A percentile compares a stretch with the other conserved stretches of the same genome.
Conservation (phyloP, 148 eudicot genomes). For the Spergularia marina region DNA sequence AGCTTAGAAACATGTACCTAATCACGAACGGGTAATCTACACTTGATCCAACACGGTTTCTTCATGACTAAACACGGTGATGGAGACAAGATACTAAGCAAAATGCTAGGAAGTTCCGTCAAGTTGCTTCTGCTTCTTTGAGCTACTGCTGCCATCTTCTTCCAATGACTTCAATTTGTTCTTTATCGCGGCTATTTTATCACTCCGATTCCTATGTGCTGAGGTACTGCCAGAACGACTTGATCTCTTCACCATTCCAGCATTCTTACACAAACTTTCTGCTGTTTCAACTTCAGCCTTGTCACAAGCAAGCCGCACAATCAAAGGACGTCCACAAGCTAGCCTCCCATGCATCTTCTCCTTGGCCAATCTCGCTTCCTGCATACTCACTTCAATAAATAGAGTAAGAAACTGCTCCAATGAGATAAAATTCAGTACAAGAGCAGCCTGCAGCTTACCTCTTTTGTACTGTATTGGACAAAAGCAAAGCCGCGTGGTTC, state of each 20-base stretch:
- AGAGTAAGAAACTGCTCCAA: conserved; percentile 23
- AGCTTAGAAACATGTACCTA: neutral
- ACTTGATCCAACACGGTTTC: neutral
- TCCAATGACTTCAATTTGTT: conserved; percentile 83
- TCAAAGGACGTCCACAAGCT: conserved; percentile 81
- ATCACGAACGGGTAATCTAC: neutral
- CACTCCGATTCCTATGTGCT: conserved; percentile 60
- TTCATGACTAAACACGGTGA: neutral
- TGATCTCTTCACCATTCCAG: conserved; percentile 34
- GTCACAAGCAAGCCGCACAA: conserved; percentile 82
- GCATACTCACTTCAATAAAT: conserved; percentile 85
- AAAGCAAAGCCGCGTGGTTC: conserved; percentile 97
- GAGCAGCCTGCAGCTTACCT: conserved; percentile 49
- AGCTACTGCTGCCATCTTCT: conserved; percentile 41
- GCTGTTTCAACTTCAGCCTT: conserved; percentile 41
- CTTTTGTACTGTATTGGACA: conserved; percentile 70
- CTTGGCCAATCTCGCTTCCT: conserved; percentile 90
- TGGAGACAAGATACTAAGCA: neutral
- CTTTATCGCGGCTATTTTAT: conserved; percentile 87
- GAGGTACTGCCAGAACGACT: conserved; percentile 34
- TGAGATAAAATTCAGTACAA: neutral
- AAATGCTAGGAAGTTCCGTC: conserved; percentile 13
- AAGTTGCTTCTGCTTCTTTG: conserved; percentile 69
- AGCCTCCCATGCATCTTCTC: conserved; percentile 89
- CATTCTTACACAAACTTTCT: conserved; percentile 34